phyloP scores from a whole-genome alignment of 164 flowering plant species.

The Protea cynaroides region DNA sequence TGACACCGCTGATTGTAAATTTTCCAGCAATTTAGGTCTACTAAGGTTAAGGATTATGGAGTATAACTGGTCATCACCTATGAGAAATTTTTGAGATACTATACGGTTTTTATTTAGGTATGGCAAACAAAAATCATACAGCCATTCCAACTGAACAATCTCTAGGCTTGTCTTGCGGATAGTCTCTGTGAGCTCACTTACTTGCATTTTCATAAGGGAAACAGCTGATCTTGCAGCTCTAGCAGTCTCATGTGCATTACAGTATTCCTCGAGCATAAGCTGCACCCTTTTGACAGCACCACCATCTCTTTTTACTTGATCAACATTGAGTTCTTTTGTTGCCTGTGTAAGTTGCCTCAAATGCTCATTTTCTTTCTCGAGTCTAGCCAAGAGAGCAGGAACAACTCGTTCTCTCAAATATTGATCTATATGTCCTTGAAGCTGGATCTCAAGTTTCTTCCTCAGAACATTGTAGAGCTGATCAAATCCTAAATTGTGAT shows the following conservation, averaged over 20 bases:
- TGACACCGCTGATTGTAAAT: conserved; percentile 54
- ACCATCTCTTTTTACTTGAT: conserved; percentile 41
- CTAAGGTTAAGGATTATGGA: conserved; percentile 48
- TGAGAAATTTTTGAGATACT: conserved; percentile 41
- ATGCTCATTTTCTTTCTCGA: conserved; percentile 64
- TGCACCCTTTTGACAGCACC: conserved; percentile 55
- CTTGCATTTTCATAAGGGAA: conserved; percentile 61
- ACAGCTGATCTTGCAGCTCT: conserved; percentile 85
- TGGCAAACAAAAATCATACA: conserved; percentile 42
- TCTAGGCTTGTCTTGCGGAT: conserved; percentile 62
- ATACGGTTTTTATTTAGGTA: conserved; percentile 40
- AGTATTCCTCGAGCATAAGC: conserved; percentile 81
- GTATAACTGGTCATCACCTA: conserved; percentile 41
- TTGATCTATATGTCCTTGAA: conserved; percentile 53
- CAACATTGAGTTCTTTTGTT: conserved; percentile 33
- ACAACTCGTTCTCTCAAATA: conserved; percentile 65
- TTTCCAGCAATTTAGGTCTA: conserved; percentile 68
- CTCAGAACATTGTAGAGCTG: conserved; percentile 58
- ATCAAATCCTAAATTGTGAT: conserved; percentile 80
- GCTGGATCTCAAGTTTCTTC: conserved; percentile 61
- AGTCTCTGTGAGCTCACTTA: conserved; percentile 63
- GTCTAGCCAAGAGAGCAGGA: conserved; percentile 47
- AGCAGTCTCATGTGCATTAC: conserved; percentile 87
- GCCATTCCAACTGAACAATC: conserved; percentile 88
- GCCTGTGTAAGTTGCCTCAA: conserved; percentile 37